phyloP scores from a whole-genome alignment of 2,329 filamentous ascomycete genomes.

The Exophiala calicioides region DNA sequence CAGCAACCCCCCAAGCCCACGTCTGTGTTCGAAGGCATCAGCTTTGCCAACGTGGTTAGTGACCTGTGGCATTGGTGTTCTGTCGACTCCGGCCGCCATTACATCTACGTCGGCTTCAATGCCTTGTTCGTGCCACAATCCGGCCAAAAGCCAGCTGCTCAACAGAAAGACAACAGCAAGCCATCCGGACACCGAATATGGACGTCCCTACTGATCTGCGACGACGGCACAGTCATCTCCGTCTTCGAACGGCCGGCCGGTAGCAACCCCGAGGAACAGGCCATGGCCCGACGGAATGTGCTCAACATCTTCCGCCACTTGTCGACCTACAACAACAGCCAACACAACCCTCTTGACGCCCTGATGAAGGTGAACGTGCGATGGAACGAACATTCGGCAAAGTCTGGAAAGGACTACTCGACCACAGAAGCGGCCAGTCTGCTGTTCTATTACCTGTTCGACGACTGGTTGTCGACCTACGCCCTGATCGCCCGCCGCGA shows the following conservation, averaged over 20 bases:
- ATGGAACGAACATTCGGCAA: slow-evolving; percentile 32
- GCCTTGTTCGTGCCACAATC: slow-evolving; percentile 19
- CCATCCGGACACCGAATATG: slow-evolving; percentile 35
- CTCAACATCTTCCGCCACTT: slow-evolving; percentile 63
- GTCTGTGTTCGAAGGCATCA: slow-evolving; percentile 4
- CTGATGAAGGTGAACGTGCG: slow-evolving; percentile 52
- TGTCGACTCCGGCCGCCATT: slow-evolving; percentile 61
- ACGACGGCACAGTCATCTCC: slow-evolving; percentile 41
- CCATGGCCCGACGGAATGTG: slow-evolving; percentile 56
- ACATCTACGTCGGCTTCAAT: slow-evolving; percentile 28
- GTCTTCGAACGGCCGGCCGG: slow-evolving; percentile 43
- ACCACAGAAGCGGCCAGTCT: slow-evolving; percentile 58
- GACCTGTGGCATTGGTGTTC: slow-evolving; percentile 76
- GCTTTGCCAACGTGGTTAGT: slow-evolving; percentile 57
- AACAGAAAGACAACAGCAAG: slow-evolving; percentile 8
- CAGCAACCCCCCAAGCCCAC: slow-evolving; percentile 7
- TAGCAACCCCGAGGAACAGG: slow-evolving; percentile 43
- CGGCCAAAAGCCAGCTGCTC: slow-evolving; percentile 54
- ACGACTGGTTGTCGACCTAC: slow-evolving; percentile 67
- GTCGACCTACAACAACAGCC: slow-evolving; percentile 54
- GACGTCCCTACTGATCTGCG: slow-evolving; percentile 62
- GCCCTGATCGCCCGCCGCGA: slow-evolving; percentile 60
- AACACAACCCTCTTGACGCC: slow-evolving; percentile 50
- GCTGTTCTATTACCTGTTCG: slow-evolving; percentile 68
- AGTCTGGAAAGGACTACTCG: slow-evolving; percentile 7